Base-by-base conservation (phyloP, 2,329 filamentous ascomycete species). In the Venturia nashicola region DNA sequence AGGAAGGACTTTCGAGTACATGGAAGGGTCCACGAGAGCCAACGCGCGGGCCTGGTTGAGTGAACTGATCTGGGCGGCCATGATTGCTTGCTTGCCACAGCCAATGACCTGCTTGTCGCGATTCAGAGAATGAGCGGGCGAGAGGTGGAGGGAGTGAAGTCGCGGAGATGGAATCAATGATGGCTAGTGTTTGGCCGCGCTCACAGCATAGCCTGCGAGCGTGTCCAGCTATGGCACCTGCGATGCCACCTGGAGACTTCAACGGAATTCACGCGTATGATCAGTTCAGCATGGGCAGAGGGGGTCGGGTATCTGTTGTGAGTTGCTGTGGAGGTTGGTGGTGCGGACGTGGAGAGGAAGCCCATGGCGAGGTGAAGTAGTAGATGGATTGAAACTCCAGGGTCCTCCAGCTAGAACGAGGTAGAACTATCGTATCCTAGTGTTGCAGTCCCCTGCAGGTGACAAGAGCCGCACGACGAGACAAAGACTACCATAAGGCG, bases 1-100 rank as follows among this genome's bases (percentile, higher is more conserved):
- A 72, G 90, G 89, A 67, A 99, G 87, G 73, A 99, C 93, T 75
- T 90, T 90, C 61, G 88, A 86, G 75, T 97, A 99, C 77, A 95
- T 91, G 72, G 86, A 86, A 67, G 92, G 83, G 76, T 97, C 92
- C 69, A 84, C 85, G 65, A 97, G 83, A 63, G 95, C 92, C 67
- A 97, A 87, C 73, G 90, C 90, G 72, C 94, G 90, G 67, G 94
- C 94, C 70, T 89, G 87, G 74, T 95, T 87, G 69, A 99, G 87
- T 80, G 97, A 92, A 70, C 85, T 84, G 71, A 97, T 84, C 76
- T 64, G 62, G 57, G 40, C 27, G n/a, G 20, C 20, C 36, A 40
- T 46, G 62, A 5, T 20, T 57, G 39, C 57, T 60, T 57, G 39
- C 57, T 60, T 34, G 61, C 59, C 18, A 44, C 43, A 39, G 60